Percentiles rank a stretch among this genome's conserved stretches.
Conservation (phyloP, 345 rosid species). For the Lepidium aucheri region DNA sequence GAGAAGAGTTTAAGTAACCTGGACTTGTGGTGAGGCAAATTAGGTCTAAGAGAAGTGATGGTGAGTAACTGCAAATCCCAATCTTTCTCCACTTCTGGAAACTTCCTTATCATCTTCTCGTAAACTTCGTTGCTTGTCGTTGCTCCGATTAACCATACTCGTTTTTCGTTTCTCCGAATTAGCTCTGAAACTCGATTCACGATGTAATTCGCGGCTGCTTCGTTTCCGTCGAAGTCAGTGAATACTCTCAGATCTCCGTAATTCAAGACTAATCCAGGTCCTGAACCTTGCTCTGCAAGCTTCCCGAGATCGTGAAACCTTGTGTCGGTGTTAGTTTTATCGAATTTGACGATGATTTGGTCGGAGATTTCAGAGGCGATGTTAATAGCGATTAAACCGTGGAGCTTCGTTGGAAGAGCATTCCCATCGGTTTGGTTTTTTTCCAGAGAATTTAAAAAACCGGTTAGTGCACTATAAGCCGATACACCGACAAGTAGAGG, state of each 20-base stretch:
- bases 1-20: slow-evolving; percentile 34
- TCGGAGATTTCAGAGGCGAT: slow-evolving; percentile 35
- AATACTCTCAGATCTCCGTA: slow-evolving; percentile 56
- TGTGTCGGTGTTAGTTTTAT: slow-evolving; percentile 20
- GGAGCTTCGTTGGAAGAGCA: slow-evolving; percentile 32
- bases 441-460: slow-evolving; percentile 35
- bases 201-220: slow-evolving; percentile 26
- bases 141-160: slow-evolving; percentile 61
- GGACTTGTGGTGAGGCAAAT: slow-evolving; percentile 52
- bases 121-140: slow-evolving; percentile 51
- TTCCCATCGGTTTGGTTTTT: slow-evolving; percentile 23
- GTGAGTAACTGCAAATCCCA: slow-evolving; percentile 84
- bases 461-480: slow-evolving; percentile 44
- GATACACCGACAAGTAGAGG: slow-evolving; percentile 67
- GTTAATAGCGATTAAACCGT: slow-evolving; percentile 35
- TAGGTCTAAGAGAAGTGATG: slow-evolving; percentile 42
- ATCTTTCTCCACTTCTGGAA: slow-evolving; percentile 53
- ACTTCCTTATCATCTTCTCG: slow-evolving; percentile 42
- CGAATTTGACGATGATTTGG: slow-evolving; percentile 27
- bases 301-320: slow-evolving; percentile 43
- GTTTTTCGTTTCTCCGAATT: slow-evolving; percentile 34
- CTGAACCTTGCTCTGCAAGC: slow-evolving; percentile 30
- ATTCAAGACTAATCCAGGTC: slow-evolving; percentile 47
- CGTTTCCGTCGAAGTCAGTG: slow-evolving; percentile 9
- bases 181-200: slow-evolving; percentile 43